Percentiles rank a stretch among this genome's conserved stretches.
Evolutionary conservation across 345 rosid genomes (phyloP).

Genomic region (Citrus trifoliata): DNA sequence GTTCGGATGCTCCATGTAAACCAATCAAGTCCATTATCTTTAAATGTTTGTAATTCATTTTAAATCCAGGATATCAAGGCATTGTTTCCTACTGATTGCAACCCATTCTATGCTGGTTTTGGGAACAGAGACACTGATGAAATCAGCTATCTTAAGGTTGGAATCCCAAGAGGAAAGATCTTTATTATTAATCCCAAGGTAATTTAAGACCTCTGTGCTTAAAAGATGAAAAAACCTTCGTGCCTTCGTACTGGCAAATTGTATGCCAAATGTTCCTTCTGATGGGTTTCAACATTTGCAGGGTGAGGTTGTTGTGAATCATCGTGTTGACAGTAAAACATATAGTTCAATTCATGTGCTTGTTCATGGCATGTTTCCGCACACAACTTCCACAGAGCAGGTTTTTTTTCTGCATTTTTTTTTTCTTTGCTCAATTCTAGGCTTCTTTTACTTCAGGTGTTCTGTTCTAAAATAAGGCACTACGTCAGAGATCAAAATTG

Average conservation of each 20-base stretch:
- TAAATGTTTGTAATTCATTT: constrained; percentile 2
- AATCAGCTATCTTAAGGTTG: constrained; percentile 94
- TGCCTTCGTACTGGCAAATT: background rate
- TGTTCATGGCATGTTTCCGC: constrained; percentile 90
- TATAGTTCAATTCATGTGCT: constrained; percentile 77
- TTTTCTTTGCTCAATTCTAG: background rate
- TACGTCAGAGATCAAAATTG: background rate
- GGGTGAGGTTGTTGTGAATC: constrained; percentile 92
- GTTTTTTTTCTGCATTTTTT: constrained; percentile 26
- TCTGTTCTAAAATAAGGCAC: background rate
- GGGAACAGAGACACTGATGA: constrained; percentile 98
- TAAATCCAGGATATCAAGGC: constrained; percentile 69
- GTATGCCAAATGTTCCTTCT: constrained; percentile 5
- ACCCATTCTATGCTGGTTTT: constrained; percentile 98
- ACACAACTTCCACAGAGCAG: constrained; percentile 59
- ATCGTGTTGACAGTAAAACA: constrained; percentile 77
- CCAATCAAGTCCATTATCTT: background rate
- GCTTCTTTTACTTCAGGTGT: background rate
- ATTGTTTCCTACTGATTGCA: constrained; percentile 82
- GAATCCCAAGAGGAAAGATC: constrained; percentile 93
- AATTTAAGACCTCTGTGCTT: constrained; percentile 11
- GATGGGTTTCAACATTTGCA: constrained; percentile 31
- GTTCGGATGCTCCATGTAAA: background rate
- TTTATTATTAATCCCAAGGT: constrained; percentile 98
- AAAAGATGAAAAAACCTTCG: background rate